Base-by-base conservation (phyloP, 495 filamentous ascomycete species). In the Tuber borchii region DNA sequence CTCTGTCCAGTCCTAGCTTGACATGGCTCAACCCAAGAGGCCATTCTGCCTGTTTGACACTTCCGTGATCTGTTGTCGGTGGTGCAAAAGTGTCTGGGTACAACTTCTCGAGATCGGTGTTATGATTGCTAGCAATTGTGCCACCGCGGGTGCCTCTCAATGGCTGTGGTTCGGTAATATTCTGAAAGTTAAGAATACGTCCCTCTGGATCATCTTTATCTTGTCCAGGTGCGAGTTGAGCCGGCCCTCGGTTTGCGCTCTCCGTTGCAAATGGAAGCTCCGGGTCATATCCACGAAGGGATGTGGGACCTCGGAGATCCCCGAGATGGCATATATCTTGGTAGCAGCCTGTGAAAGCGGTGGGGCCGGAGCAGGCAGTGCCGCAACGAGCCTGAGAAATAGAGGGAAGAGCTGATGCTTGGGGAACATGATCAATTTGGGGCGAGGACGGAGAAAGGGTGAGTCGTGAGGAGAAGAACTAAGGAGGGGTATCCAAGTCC, bases 31-130 rank as follows among this genome's bases (percentile, higher is more conserved):
- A 84, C 74, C 90, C 91, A 81, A 93, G 86, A 0, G 90, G 90
- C 91, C 91, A 93, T 78, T 91, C 88, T 1, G 90, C 88, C 79
- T 93, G 91, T 40, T 87, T 85, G 0, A 91, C 88, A 69, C 84
- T 84, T 1, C 91, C 91, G 48, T 83, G 74, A 81, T 93, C 91
- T 0, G 90, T 91, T 3, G 86, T 87, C 0, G 91, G 91, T 2
- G 91, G 90, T 0, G 90, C 90, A 46, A 89, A 86, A 12, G 89
- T 85, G 79, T 93, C 90, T 7, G 89, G 88, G 78, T 93, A 91
- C 20, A 89, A 85, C 71, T 86, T 87, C 74, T 92, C 88, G 75
- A 92, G 90, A 70, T 85, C 84, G 72, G 86, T 85, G 86, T 89
- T 72, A 48, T 76, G 74, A 65, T 6, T 51, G 71, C 20, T 75